These are phyloP conservation scores for Ampelomyces quisqualis DNA, from an alignment of 2,329 filamentous ascomycete genomes.

Conservation along the genomic window DNA sequence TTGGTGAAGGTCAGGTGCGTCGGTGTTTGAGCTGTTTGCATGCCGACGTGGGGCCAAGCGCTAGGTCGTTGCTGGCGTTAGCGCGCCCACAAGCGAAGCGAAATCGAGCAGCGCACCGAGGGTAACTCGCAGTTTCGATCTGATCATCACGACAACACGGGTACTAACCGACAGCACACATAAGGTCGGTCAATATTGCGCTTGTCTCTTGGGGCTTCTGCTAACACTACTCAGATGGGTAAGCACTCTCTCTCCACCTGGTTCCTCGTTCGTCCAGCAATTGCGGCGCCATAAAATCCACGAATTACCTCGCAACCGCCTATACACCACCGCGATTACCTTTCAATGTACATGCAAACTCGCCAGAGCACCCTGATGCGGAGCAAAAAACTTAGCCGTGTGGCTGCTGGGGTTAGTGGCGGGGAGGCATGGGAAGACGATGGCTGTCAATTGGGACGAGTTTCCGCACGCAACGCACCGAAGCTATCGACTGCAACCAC, in stretches of 20 bases:
- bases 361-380: no score
- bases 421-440: background rate
- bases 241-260: constrained; percentile 48
- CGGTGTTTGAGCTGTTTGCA: constrained; percentile 31
- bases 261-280: constrained; percentile 28
- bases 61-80: constrained; percentile 16
- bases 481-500: constrained; percentile 1
- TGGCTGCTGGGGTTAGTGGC: background rate
- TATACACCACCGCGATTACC: constrained; percentile 5
- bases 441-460: background rate
- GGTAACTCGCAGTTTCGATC: constrained; percentile 16
- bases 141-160: constrained; percentile 38
- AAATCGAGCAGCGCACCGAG: constrained; percentile 21
- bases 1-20: constrained; percentile 3
- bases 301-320: constrained; percentile 17
- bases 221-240: constrained; percentile 60
- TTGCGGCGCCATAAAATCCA: constrained; percentile 36
- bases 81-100: constrained; percentile 28
- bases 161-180: constrained; percentile 52
- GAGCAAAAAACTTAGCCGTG: no score
- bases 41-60: constrained; percentile 16
- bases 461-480: background rate
- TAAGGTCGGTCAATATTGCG: constrained; percentile 50
- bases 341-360: background rate
- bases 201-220: constrained; percentile 4